Evolutionary conservation across 495 filamentous ascomycete genomes (phyloP), one percentile per base, ranked within the genome.

Genomic region (Penicillium angulare): DNA sequence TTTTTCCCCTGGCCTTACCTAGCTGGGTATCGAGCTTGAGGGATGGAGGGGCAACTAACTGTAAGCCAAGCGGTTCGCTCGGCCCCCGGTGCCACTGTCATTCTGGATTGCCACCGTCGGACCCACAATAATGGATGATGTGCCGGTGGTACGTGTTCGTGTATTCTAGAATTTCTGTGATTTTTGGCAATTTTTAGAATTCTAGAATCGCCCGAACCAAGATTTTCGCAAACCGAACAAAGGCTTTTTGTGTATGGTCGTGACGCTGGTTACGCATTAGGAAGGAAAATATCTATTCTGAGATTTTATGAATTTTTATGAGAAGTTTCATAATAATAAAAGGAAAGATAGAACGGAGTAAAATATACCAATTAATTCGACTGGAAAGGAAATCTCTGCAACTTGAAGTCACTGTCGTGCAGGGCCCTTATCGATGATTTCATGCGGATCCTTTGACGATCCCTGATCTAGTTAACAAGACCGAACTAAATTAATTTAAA

Each of bases 91-190:
- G 44, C 51, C 44, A 16, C 40, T 16, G 40, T 31, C 27, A n/a
- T 18, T 43, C 33, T 46, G 52, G 47, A 51, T 56, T 42, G 53
- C 53, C 53, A 56, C 53, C 36, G 15, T 15, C 21, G 15, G 32
- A 55, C 48, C 53, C 52, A 55, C 52, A n/a, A n/a, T 41, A 8
- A 20, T 12, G 7, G 46, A 46, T 47, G 53, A 56, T 56, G 47
- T 50, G 31, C 43, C 18, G n/a, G 42, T 46, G 40, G 53, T 56
- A 56, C 53, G 42, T 36, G 27, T 31, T 24, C 26, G 2, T n/a
- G 22, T 3, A 15, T 32, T 55, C 52, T 55, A 55, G 52, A 55
- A 49, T 39, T n/a, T n/a, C n/a, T n/a, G n/a, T n/a, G n/a, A n/a
- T n/a, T n/a, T n/a, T n/a, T n/a, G n/a, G n/a, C 29, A 32, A 32